A percentile compares a stretch with the other conserved stretches of the same genome.
Conservation (phyloP, 306 rosid genomes). For the Rubus idaeus region DNA sequence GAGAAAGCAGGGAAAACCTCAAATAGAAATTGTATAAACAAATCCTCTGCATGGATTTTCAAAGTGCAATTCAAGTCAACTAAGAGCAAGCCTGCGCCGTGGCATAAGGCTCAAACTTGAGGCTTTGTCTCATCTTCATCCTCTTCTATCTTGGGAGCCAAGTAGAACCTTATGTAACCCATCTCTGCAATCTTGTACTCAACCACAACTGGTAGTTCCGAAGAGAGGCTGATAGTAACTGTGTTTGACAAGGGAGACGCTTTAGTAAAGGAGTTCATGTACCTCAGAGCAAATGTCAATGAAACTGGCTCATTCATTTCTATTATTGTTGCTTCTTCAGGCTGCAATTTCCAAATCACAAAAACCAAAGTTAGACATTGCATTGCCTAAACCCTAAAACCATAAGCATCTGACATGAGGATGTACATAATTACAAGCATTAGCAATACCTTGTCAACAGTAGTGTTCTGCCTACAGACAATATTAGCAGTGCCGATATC, state of each 20-base stretch:
- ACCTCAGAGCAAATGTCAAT: constrained; percentile 81
- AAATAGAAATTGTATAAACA: neutral
- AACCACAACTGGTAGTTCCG: constrained; percentile 64
- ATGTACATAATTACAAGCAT: neutral
- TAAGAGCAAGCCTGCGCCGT: neutral
- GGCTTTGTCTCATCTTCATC: constrained; percentile 62
- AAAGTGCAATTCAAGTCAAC: neutral
- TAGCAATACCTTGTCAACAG: constrained; percentile 74
- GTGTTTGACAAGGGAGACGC: constrained; percentile 76
- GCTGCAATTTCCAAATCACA: constrained; percentile 33
- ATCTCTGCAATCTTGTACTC: constrained; percentile 69
- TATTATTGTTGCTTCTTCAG: constrained; percentile 58
- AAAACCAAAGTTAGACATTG: neutral
- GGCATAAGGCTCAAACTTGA: constrained; percentile 6
- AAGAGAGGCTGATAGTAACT: constrained; percentile 64
- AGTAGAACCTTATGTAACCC: constrained; percentile 76
- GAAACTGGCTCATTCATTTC: constrained; percentile 92
- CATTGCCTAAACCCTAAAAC: neutral
- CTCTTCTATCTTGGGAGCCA: constrained; percentile 96
- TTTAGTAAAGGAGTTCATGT: constrained; percentile 91
- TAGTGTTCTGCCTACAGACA: constrained; percentile 86
- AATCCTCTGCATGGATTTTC: constrained; percentile 1
- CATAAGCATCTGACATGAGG: neutral
- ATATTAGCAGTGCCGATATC: constrained; percentile 94
- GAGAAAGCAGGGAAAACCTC: neutral